Evolutionary conservation across 2,329 filamentous ascomycete genomes (phyloP).

Genomic region (Aspergillus novoparasiticus): DNA sequence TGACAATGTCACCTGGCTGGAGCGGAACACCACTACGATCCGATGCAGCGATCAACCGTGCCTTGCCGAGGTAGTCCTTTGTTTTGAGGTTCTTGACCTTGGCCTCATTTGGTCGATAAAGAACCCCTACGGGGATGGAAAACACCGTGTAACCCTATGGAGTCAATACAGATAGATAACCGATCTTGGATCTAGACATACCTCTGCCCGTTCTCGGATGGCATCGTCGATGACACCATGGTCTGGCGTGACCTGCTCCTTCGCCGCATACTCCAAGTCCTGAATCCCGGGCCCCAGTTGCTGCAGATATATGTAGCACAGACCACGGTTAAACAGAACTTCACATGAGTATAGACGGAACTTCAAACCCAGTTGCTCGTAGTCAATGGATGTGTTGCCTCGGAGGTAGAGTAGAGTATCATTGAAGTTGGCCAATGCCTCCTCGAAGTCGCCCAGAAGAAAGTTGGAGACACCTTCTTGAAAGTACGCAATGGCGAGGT

Average conservation of each 20-base stretch:
- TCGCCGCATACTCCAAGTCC: slow-evolving; percentile 85
- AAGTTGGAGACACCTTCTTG: slow-evolving; percentile 99
- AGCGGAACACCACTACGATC: slow-evolving; percentile 80
- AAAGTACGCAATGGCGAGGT: slow-evolving; percentile 96
- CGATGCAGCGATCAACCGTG: slow-evolving; percentile 85
- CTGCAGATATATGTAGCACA: slow-evolving; percentile 96
- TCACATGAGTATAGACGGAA: slow-evolving; percentile 98
- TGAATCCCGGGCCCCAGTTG: slow-evolving; percentile 89
- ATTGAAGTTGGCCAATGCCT: slow-evolving; percentile 97
- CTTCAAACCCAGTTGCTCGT: slow-evolving; percentile 89
- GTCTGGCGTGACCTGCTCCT: slow-evolving; percentile 94
- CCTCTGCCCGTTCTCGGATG: slow-evolving; percentile 88
- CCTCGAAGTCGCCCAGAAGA: slow-evolving; percentile 92
- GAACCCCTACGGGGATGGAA: slow-evolving; percentile 92
- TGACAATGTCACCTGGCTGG: slow-evolving; percentile 61
- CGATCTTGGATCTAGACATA: slow-evolving; percentile 42
- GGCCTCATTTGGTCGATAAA: slow-evolving; percentile 94
- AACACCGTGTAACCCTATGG: slow-evolving; percentile 92
- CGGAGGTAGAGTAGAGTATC: slow-evolving; percentile 92
- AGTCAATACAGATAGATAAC: background rate
- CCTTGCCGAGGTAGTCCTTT: slow-evolving; percentile 96
- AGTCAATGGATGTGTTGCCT: slow-evolving; percentile 97
- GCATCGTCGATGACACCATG: slow-evolving; percentile 98
- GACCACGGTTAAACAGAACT: slow-evolving; percentile 92
- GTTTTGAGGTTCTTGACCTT: slow-evolving; percentile 98